These are phyloP conservation scores for Solanum hybrid DNA, from an alignment of 305 asterid species.

Conservation along the genomic window DNA sequence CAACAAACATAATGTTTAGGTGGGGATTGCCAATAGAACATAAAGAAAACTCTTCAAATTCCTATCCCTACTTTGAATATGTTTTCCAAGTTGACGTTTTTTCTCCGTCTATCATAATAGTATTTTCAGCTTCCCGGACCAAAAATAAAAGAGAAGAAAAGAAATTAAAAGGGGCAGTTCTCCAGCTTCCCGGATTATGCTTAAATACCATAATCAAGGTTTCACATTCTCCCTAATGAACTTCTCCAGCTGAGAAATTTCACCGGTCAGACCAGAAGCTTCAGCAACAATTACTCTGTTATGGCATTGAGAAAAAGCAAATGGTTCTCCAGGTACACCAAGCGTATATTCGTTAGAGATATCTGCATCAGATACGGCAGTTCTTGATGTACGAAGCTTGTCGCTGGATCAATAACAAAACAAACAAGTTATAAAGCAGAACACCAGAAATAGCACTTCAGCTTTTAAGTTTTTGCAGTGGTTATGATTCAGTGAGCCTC, in stretches of 20 bases:
- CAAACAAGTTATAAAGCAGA: not conserved
- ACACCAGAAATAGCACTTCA: not conserved
- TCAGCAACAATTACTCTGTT: slow-evolving; percentile 55
- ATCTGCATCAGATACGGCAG: slow-evolving; percentile 72
- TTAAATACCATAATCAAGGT: slow-evolving; percentile 16
- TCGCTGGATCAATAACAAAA: slow-evolving; percentile 34
- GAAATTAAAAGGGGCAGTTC: not conserved
- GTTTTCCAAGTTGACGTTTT: not conserved
- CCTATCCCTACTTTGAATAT: not conserved
- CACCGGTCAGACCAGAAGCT: slow-evolving; percentile 55
- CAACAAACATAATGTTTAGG: not conserved
- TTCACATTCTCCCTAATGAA: slow-evolving; percentile 54
- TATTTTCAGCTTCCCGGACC: not conserved
- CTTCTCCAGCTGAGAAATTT: slow-evolving; percentile 47
- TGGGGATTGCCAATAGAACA: not conserved
- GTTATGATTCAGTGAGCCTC: not conserved
- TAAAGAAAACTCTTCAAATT: not conserved
- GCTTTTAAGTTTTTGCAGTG: not conserved
- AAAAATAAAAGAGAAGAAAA: not conserved
- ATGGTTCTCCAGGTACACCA: slow-evolving; percentile 59
- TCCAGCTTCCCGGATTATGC: no score
- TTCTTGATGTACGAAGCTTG: slow-evolving; percentile 81
- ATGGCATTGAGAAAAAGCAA: slow-evolving; percentile 53
- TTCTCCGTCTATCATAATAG: not conserved
- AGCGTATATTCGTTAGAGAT: slow-evolving; percentile 48